phyloP scores from a whole-genome alignment of 2,329 filamentous ascomycete genomes.

The Pezicula carpinea region DNA sequence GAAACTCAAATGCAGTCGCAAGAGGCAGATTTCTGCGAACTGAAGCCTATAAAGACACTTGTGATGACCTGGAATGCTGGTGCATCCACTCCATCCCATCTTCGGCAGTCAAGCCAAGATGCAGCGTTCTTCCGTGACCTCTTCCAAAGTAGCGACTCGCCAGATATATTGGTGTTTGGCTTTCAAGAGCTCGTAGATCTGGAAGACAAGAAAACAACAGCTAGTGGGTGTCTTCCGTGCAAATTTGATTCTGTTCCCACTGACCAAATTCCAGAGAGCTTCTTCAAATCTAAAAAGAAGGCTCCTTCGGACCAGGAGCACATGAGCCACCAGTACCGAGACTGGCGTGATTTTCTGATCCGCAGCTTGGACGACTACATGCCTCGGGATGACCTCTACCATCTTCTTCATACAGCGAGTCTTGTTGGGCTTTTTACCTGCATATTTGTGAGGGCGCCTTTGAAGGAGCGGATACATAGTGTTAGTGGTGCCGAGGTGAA shows the following conservation, averaged over 20 bases:
- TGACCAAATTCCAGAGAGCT: conserved; percentile 54
- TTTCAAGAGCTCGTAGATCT: conserved; percentile 98
- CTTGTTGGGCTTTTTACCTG: conserved; percentile 95
- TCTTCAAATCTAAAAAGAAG: conserved; percentile 88
- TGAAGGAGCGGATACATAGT: conserved; percentile 72
- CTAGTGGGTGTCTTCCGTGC: conserved; percentile 57
- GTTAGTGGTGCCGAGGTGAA: conserved; percentile 82
- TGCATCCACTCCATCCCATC: conserved; percentile 81
- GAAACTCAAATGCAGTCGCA: conserved; percentile 81
- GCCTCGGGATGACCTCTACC: conserved; percentile 71
- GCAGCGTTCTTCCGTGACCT: conserved; percentile 76
- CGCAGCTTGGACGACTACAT: conserved; percentile 79
- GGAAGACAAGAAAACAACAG: conserved; percentile 94
- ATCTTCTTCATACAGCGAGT: conserved; percentile 81
- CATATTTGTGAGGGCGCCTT: conserved; percentile 81
- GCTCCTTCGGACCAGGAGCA: conserved; percentile 73
- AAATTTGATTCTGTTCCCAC: conserved; percentile 4
- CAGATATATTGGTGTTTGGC: conserved; percentile 90
- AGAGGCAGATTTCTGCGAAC: conserved; percentile 79
- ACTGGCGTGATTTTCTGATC: conserved; percentile 89
- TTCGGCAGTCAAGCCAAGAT: conserved; percentile 67
- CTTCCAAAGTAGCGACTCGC: conserved; percentile 68
- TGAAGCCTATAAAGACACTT: conserved; percentile 73
- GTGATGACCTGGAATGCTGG: conserved; percentile 97
- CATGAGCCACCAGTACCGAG: conserved; percentile 96